A percentile compares a stretch with the other conserved stretches of the same genome.
These are phyloP conservation scores for Pseudogymnoascus sp. DNA, from an alignment of 2,329 filamentous ascomycete species.

Conservation along the genomic window DNA sequence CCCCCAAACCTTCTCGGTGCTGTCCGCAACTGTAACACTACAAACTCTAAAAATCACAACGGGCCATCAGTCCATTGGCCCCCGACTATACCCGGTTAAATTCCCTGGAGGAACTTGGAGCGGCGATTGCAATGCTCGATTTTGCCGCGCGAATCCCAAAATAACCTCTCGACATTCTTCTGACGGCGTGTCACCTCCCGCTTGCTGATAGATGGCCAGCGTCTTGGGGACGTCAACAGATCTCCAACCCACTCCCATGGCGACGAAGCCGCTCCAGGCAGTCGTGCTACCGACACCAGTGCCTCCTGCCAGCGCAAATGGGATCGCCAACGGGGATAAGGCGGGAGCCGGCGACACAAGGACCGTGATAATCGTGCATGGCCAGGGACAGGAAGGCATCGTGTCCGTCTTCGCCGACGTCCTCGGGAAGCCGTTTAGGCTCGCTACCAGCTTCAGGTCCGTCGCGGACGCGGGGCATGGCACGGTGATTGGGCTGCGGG, in stretches of 20 bases:
- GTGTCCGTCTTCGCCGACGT: slow-evolving; percentile 72
- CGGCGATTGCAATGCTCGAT: slow-evolving; percentile 5
- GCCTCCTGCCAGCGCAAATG: slow-evolving; percentile 32
- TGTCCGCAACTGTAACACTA: not conserved
- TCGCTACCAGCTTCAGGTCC: slow-evolving; percentile 48
- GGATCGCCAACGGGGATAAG: slow-evolving; percentile 28
- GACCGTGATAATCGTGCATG: slow-evolving; percentile 61
- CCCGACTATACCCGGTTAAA: not conserved
- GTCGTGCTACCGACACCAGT: slow-evolving; percentile 41
- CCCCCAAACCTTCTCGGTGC: not conserved
- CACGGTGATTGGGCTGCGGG: slow-evolving; percentile 61
- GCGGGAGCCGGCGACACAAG: slow-evolving; percentile 44
- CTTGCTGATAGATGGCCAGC: slow-evolving; percentile 2
- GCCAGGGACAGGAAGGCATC: slow-evolving; percentile 64
- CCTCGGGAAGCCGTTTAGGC: slow-evolving; percentile 63
- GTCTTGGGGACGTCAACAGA: not conserved
- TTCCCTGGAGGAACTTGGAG: not conserved
- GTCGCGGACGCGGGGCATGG: slow-evolving; percentile 49
- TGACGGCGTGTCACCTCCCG: slow-evolving; percentile 4
- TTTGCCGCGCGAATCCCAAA: slow-evolving; percentile 1
- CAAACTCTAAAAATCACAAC: not conserved
- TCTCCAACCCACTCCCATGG: slow-evolving; percentile 24
- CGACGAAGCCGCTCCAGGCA: slow-evolving; percentile 41
- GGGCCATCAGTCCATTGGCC: not conserved
- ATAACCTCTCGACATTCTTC: slow-evolving; percentile 1